Percentiles rank a stretch among this genome's conserved stretches.
Conservation (phyloP, 2,329 filamentous ascomycete genomes). For the Talaromyces marneffei region DNA sequence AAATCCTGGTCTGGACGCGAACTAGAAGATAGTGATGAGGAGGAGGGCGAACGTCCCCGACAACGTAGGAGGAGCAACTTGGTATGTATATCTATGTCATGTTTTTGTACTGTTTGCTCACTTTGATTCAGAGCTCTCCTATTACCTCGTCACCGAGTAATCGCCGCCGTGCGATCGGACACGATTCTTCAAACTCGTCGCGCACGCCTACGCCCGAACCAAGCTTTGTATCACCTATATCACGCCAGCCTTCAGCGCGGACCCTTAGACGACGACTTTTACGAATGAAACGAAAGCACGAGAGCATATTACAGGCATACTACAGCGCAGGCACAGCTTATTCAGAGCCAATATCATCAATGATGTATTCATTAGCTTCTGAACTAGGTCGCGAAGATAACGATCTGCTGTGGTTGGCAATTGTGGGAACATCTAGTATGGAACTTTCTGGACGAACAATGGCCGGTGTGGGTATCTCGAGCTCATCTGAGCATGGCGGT, state of each 20-base stretch:
- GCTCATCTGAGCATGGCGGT: slow-evolving; percentile 49
- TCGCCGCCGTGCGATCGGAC: slow-evolving; percentile 34
- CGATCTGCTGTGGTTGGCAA: slow-evolving; percentile 87
- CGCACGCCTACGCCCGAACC: slow-evolving; percentile 42
- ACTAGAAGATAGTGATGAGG: slow-evolving; percentile 61
- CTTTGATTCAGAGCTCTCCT: slow-evolving; percentile 31
- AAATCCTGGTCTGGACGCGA: slow-evolving; percentile 72
- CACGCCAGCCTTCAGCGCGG: slow-evolving; percentile 62
- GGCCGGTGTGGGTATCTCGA: slow-evolving; percentile 63
- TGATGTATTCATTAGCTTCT: slow-evolving; percentile 90
- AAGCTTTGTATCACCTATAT: slow-evolving; percentile 37
- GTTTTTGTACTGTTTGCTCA: slow-evolving; percentile 14
- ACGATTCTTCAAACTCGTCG: slow-evolving; percentile 42
- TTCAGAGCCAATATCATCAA: slow-evolving; percentile 87
- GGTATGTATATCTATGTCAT: slow-evolving; percentile 43
- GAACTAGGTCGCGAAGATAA: slow-evolving; percentile 96
- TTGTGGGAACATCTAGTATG: slow-evolving; percentile 90
- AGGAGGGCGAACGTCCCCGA: slow-evolving; percentile 67
- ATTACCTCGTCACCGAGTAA: slow-evolving; percentile 35
- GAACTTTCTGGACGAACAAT: slow-evolving; percentile 85
- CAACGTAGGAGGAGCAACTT: slow-evolving; percentile 85
- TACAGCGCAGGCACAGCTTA: slow-evolving; percentile 85
- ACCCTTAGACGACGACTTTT: slow-evolving; percentile 67
- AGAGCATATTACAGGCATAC: slow-evolving; percentile 70
- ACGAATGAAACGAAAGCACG: slow-evolving; percentile 69